phyloP scores from a whole-genome alignment of 305 asterid genomes.

The Fraxinus dipetala region DNA sequence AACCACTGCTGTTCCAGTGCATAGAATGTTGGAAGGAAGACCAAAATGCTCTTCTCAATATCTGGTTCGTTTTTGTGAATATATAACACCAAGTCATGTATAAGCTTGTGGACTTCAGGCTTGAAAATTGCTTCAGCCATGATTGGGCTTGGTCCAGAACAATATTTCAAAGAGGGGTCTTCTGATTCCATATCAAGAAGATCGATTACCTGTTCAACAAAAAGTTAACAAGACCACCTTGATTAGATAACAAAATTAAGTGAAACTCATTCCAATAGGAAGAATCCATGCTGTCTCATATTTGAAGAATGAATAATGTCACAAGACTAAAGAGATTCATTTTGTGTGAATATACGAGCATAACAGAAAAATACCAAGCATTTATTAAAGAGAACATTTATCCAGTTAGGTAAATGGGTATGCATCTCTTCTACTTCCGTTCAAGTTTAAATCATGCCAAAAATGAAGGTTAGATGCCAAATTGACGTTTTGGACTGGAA shows the following conservation, averaged over 20 bases:
- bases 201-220: conserved; percentile 51
- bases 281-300: not conserved
- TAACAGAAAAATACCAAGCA: not conserved
- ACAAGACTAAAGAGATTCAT: not conserved
- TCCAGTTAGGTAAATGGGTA: not conserved
- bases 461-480: not conserved
- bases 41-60: conserved; percentile 88
- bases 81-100: conserved; percentile 72
- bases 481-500: not conserved
- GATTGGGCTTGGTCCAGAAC: conserved; percentile 71
- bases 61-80: conserved; percentile 84
- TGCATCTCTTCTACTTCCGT: not conserved
- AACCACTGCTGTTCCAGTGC: conserved; percentile 89
- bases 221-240: not conserved
- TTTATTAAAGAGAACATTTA: not conserved
- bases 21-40: conserved; percentile 86
- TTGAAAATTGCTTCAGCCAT: conserved; percentile 57
- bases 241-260: not conserved
- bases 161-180: conserved; percentile 51
- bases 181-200: conserved; percentile 62
- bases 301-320: not conserved
- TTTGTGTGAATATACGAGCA: not conserved
- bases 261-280: not conserved
- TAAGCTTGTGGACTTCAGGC: conserved; percentile 70
- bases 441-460: not conserved